Percentiles rank a stretch among this genome's conserved stretches.
Evolutionary conservation across 345 rosid species (phyloP).

Genomic region (Anacardium occidentale): DNA sequence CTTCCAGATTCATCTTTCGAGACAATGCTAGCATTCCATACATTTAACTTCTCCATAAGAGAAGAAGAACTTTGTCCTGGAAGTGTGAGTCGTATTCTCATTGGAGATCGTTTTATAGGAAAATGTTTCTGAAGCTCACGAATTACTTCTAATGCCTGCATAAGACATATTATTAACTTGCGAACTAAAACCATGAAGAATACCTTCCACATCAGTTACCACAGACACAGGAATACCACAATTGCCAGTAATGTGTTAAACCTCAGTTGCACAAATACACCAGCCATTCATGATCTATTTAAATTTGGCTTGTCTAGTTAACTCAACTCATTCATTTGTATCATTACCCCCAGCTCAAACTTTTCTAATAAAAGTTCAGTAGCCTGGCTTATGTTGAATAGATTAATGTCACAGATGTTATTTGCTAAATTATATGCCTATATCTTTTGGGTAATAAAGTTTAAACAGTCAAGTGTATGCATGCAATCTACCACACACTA

Average conservation of each 20-base stretch:
- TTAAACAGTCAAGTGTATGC: neutral
- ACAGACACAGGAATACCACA: neutral
- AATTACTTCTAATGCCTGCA: constrained; percentile 87
- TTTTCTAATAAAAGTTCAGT: neutral
- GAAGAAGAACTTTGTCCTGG: constrained; percentile 42
- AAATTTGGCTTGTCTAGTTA: neutral
- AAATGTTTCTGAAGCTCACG: constrained; percentile 93
- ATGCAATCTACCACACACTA: neutral
- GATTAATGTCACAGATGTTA: no score
- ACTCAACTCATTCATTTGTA: neutral
- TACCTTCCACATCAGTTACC: neutral
- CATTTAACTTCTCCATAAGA: constrained; percentile 57
- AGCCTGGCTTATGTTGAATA: neutral
- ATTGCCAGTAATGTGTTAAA: neutral
- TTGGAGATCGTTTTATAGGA: constrained; percentile 89
- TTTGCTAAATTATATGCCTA: no score
- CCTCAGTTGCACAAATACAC: neutral
- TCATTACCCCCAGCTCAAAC: neutral
- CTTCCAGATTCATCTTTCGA: constrained; percentile 78
- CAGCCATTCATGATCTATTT: neutral
- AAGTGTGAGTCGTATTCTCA: constrained; percentile 70
- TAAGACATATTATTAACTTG: constrained; percentile 9
- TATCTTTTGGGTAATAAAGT: neutral
- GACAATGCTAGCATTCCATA: constrained; percentile 60
- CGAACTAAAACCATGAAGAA: neutral